phyloP scores from a whole-genome alignment of 768 basidiomycete species.

The Mycena indigotica region DNA sequence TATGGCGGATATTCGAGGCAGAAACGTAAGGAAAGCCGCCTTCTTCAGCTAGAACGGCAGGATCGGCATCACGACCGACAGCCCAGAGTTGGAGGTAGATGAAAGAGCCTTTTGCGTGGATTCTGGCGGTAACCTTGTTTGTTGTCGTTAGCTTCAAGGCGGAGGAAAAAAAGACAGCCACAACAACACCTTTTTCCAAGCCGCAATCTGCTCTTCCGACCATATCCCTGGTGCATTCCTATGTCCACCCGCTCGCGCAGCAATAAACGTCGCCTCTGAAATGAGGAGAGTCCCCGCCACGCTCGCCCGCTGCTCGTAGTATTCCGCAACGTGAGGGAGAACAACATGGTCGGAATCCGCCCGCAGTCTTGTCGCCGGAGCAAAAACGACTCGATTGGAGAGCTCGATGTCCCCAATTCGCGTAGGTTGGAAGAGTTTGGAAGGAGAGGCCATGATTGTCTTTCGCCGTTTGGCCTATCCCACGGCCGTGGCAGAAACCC shows the following conservation, averaged over 20 bases:
- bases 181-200: conserved; percentile 47
- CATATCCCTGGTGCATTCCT: conserved; percentile 41
- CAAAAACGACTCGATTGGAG: conserved; percentile 37
- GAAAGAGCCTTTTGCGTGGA: conserved; percentile 50
- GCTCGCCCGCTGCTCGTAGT: conserved; percentile 36
- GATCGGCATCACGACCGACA: conserved; percentile 37
- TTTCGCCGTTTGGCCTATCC: too few species aligned
- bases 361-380: conserved; percentile 38
- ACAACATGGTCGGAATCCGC: conserved; percentile 28
- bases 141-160: neutral
- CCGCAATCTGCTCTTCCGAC: conserved; percentile 42
- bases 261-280: conserved; percentile 45
- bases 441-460: too few species aligned
- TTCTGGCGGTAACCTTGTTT: conserved; percentile 44
- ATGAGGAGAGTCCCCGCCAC: conserved; percentile 41
- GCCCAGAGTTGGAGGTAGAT: conserved; percentile 52
- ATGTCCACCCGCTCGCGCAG: conserved; percentile 28
- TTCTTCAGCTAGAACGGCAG: conserved; percentile 27
- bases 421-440: conserved; percentile 15
- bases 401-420: conserved; percentile 3
- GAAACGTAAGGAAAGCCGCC: conserved; percentile 26
- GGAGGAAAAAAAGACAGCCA: neutral
- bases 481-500: too few species aligned
- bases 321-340: conserved; percentile 28
- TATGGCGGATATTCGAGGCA: conserved; percentile 26